Conservation (phyloP, 2,329 filamentous ascomycete species). For the Ophiobolus disseminans region DNA sequence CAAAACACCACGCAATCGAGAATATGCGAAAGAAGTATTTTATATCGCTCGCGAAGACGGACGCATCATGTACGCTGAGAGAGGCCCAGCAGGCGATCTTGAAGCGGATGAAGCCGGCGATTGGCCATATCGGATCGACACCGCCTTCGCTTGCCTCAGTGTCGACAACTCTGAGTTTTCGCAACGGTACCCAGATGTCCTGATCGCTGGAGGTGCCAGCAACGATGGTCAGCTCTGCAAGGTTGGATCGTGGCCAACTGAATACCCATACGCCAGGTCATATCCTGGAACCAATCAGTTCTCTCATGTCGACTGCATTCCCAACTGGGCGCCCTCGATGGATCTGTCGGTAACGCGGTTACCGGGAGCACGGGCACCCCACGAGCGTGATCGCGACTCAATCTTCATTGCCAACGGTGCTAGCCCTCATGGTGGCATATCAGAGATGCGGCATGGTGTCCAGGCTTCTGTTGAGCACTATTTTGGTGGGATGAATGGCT, state of each 20-base stretch:
- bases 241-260: conserved; percentile 57
- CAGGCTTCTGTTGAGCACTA: conserved; percentile 46
- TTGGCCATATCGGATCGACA: conserved; percentile 77
- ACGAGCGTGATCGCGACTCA: conserved; percentile 31
- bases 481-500: conserved; percentile 41
- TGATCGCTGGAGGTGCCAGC: conserved; percentile 79
- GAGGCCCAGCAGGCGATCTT: conserved; percentile 55
- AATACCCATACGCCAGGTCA: conserved; percentile 62
- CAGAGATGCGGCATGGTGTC: conserved; percentile 53
- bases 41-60: conserved; percentile 92
- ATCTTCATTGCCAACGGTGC: conserved; percentile 54
- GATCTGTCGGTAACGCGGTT: conserved; percentile 52
- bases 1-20: conserved; percentile 68
- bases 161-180: conserved; percentile 55
- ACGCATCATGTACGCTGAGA: conserved; percentile 74
- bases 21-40: conserved; percentile 74
- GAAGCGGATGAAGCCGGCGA: conserved; percentile 55
- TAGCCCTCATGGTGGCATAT: conserved; percentile 52
- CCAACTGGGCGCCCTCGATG: conserved; percentile 65
- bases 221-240: conserved; percentile 79
- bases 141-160: conserved; percentile 75
- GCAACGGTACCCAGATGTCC: conserved; percentile 73
- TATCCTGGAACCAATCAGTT: conserved; percentile 51
- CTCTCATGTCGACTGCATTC: conserved; percentile 66
- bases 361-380: conserved; percentile 25